phyloP scores from a whole-genome alignment of 2,329 filamentous ascomycete species.

The Penicillium sp. region DNA sequence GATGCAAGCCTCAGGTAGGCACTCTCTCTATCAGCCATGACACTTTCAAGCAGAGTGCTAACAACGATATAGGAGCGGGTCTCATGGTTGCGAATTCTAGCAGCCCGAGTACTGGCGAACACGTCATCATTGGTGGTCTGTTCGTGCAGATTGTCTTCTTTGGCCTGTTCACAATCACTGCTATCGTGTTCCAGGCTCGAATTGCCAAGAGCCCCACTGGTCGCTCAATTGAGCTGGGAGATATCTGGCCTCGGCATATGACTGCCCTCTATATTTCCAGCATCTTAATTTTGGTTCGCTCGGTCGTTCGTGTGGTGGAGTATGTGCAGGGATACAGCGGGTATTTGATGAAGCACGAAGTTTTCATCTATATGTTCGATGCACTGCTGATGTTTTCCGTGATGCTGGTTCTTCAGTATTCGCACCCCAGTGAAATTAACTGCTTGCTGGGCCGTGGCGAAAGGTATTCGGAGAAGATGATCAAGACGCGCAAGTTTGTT shows the following conservation, averaged over 20 bases:
- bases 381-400: slow-evolving; percentile 31
- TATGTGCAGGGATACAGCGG: slow-evolving; percentile 32
- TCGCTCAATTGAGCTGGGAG: slow-evolving; percentile 17
- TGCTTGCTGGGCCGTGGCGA: slow-evolving; percentile 23
- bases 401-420: slow-evolving; percentile 23
- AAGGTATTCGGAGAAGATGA: slow-evolving; percentile 14
- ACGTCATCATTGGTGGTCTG: slow-evolving; percentile 31
- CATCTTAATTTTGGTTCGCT: slow-evolving; percentile 30
- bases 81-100: slow-evolving; percentile 23
- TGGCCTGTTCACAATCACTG: slow-evolving; percentile 28
- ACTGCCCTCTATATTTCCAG: slow-evolving; percentile 28
- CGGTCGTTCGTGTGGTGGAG: slow-evolving; percentile 32
- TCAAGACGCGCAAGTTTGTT: slow-evolving; percentile 15
- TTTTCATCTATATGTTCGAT: slow-evolving; percentile 35
- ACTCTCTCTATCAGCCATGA: neutral
- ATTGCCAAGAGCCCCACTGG: slow-evolving; percentile 31
- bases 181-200: slow-evolving; percentile 27
- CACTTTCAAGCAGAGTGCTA: neutral
- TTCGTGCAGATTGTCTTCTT: slow-evolving; percentile 36
- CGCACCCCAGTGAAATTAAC: slow-evolving; percentile 27
- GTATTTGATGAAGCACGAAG: slow-evolving; percentile 31
- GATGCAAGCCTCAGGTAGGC: slow-evolving; percentile 32
- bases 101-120: slow-evolving; percentile 21
- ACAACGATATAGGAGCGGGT: slow-evolving; percentile 23
- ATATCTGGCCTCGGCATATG: slow-evolving; percentile 40